These are phyloP conservation scores for Suhomyces terraborum DNA, from an alignment of 1,139 yeast genomes.

Conservation along the genomic window DNA sequence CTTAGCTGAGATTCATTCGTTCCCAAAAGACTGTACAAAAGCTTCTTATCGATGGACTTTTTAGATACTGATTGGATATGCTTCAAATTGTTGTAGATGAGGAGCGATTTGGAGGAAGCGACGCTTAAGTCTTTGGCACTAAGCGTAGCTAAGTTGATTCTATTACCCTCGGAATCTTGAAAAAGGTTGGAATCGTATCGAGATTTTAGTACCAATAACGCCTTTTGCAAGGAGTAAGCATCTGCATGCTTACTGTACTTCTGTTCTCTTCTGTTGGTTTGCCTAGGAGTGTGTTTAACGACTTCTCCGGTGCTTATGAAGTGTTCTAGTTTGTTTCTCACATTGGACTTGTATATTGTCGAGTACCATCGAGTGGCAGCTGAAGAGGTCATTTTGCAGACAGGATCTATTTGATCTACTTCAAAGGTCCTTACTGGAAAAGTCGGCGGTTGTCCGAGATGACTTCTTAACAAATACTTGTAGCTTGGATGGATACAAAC, in stretches of 20 bases:
- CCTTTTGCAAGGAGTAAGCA: constrained; percentile 26
- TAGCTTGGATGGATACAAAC: background rate
- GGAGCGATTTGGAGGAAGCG: constrained; percentile 23
- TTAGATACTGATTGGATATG: constrained; percentile 28
- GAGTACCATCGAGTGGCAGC: constrained; percentile 2
- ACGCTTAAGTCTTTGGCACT: constrained; percentile 28
- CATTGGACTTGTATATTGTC: constrained; percentile 14
- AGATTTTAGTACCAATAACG: constrained; percentile 26
- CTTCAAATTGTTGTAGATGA: constrained; percentile 35
- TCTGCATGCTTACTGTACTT: background rate
- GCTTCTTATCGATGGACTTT: constrained; percentile 39
- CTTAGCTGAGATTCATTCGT: constrained; percentile 54
- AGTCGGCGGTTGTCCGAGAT: background rate
- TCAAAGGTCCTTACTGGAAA: background rate
- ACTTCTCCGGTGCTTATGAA: constrained; percentile 34
- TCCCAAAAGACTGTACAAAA: constrained; percentile 57
- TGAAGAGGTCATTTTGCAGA: background rate
- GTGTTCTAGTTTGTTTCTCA: constrained; percentile 31
- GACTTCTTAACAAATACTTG: background rate
- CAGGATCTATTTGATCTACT: background rate
- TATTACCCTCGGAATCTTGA: constrained; percentile 24
- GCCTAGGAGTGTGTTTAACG: constrained; percentile 21
- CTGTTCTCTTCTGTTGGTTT: constrained; percentile 16
- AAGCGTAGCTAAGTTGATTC: constrained; percentile 22
- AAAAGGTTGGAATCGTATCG: constrained; percentile 25